Evolutionary conservation across 2,329 filamentous ascomycete genomes (phyloP).

Genomic region (Penicillium palitans): DNA sequence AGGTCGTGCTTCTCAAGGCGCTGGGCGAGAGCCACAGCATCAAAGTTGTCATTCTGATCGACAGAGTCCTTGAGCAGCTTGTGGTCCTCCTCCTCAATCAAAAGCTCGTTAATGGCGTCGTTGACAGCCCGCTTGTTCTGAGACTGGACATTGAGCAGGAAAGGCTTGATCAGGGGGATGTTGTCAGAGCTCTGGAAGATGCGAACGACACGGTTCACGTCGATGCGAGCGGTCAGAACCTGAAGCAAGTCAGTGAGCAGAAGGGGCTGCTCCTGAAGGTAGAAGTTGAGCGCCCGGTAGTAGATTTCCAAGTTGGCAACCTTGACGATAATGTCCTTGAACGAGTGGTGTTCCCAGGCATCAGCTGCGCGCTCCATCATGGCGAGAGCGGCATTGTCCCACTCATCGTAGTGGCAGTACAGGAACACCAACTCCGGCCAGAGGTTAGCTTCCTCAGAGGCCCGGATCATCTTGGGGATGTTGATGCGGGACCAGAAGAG

Average conservation of each 20-base stretch:
- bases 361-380: constrained; percentile 98
- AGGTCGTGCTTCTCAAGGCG: constrained; percentile 96
- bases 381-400: constrained; percentile 91
- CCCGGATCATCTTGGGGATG: constrained; percentile 92
- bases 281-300: constrained; percentile 95
- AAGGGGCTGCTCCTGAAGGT: constrained; percentile 94
- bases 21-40: constrained; percentile 86
- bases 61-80: constrained; percentile 97
- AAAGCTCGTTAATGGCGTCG: constrained; percentile 92
- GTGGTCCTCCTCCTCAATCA: constrained; percentile 99
- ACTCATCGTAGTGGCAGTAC: constrained; percentile 98
- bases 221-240: constrained; percentile 85
- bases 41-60: constrained; percentile 99
- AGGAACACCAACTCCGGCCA: constrained; percentile 98
- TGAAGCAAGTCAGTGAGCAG: constrained; percentile 94
- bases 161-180: constrained; percentile 96
- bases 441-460: constrained; percentile 88
- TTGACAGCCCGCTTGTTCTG: constrained; percentile 99
- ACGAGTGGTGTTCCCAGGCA: constrained; percentile 98
- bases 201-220: constrained; percentile 97
- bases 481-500: constrained; percentile 98
- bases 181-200: constrained; percentile 99
- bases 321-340: constrained; percentile 98
- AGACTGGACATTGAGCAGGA: constrained; percentile 90
- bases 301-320: constrained; percentile 98